phyloP scores from a whole-genome alignment of 352 stramenopile species.

The Lagenidium giganteum region DNA sequence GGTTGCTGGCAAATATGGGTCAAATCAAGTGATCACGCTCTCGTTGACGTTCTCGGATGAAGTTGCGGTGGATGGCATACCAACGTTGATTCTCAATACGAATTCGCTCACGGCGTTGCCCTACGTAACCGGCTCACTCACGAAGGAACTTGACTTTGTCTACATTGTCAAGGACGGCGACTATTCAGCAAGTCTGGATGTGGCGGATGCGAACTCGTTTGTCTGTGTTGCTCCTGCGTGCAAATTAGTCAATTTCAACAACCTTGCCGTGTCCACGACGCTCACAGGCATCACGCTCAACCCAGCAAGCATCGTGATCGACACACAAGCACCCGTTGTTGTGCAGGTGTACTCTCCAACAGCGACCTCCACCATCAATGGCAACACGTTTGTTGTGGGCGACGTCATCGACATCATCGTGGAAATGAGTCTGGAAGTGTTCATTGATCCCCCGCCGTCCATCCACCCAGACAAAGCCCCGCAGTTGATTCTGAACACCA shows the following conservation, averaged over 20 bases:
- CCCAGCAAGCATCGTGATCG: slow-evolving; percentile 49
- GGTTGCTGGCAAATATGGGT: slow-evolving; percentile 46
- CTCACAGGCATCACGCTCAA: slow-evolving; percentile 33
- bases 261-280: slow-evolving; percentile 23
- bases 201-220: slow-evolving; percentile 45
- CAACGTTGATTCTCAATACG: slow-evolving; percentile 59
- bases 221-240: slow-evolving; percentile 36
- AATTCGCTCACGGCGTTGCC: slow-evolving; percentile 36
- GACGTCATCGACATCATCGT: slow-evolving; percentile 78
- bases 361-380: slow-evolving; percentile 42
- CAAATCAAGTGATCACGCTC: slow-evolving; percentile 68
- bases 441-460: slow-evolving; percentile 69
- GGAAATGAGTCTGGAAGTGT: slow-evolving; percentile 66
- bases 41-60: slow-evolving; percentile 71
- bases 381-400: slow-evolving; percentile 64
- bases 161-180: slow-evolving; percentile 62
- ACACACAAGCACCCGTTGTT: slow-evolving; percentile 49
- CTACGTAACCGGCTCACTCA: slow-evolving; percentile 53
- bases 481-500: slow-evolving; percentile 56
- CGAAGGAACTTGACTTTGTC: slow-evolving; percentile 51
- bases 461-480: slow-evolving; percentile 72
- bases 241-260: slow-evolving; percentile 73
- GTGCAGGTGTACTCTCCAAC: slow-evolving; percentile 62
- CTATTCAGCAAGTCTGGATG: slow-evolving; percentile 34
- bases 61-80: slow-evolving; percentile 47